phyloP scores from a whole-genome alignment of 495 filamentous ascomycete species.

The Neurospora africana region DNA sequence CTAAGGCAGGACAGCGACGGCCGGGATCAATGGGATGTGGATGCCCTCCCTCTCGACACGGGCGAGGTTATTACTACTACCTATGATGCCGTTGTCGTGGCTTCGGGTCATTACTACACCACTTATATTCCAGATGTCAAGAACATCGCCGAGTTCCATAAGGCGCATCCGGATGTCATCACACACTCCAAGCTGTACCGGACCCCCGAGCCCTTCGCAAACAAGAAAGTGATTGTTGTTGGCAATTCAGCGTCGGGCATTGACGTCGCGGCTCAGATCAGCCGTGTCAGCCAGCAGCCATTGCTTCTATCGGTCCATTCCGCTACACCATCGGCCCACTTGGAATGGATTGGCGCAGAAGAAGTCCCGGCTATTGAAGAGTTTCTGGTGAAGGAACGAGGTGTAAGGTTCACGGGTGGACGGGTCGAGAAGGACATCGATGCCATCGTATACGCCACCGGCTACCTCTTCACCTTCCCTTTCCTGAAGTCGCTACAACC shows the following conservation, averaged over 20 bases:
- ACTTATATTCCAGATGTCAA: conserved; percentile 54
- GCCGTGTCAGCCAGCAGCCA: conserved; percentile 27
- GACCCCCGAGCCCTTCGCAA: conserved; percentile 42
- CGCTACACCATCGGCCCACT: conserved; percentile 17
- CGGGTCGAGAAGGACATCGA: conserved; percentile 50
- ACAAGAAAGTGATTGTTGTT: conserved; percentile 53
- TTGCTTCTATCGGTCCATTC: conserved; percentile 34
- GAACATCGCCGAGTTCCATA: conserved; percentile 38
- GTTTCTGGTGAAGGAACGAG: conserved; percentile 27
- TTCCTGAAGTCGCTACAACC: conserved; percentile 52
- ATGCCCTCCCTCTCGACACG: conserved; percentile 34
- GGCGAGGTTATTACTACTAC: conserved; percentile 28
- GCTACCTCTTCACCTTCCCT: conserved; percentile 62
- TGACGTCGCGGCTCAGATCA: conserved; percentile 73
- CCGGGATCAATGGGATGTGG: conserved; percentile 40
- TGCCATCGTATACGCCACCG: conserved; percentile 60
- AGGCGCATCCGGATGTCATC: conserved; percentile 50
- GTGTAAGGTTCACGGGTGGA: conserved; percentile 29
- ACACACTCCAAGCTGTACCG: conserved; percentile 78
- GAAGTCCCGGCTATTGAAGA: conserved; percentile 32
- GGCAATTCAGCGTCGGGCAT: conserved; percentile 70
- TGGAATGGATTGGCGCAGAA: conserved; percentile 21
- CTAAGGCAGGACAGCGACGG: conserved; percentile 15
- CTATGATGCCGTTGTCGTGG: conserved; percentile 79
- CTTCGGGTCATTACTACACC: conserved; percentile 69